These are phyloP conservation scores for Globisporangium radiosum DNA, from an alignment of 352 stramenopile species.

Conservation along the genomic window DNA sequence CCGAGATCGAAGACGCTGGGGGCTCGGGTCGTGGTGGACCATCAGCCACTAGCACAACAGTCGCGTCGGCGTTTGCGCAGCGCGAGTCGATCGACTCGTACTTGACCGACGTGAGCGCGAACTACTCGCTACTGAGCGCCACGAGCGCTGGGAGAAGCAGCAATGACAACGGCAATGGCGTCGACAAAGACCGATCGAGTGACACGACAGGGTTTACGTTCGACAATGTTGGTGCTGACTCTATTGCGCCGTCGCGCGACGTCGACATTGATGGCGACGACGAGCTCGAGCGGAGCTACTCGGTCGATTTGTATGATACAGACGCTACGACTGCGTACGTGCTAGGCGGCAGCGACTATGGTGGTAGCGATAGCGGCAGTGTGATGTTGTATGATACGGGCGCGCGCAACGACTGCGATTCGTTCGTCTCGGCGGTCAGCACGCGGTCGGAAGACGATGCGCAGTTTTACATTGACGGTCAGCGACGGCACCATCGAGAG, in stretches of 20 bases:
- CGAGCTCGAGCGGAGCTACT: constrained; percentile 8
- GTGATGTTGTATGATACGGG: constrained; percentile 15
- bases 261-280: constrained; percentile 13
- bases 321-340: constrained; percentile 5
- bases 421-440: constrained; percentile 54
- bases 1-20: constrained; percentile 24
- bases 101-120: constrained; percentile 12
- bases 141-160: constrained; percentile 12
- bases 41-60: not conserved
- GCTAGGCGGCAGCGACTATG: constrained; percentile 16
- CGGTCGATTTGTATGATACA: constrained; percentile 12
- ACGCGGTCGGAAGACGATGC: constrained; percentile 53
- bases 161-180: constrained; percentile 1
- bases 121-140: constrained; percentile 10
- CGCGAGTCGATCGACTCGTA: constrained; percentile 10
- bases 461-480: constrained; percentile 43
- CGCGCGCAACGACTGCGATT: constrained; percentile 19
- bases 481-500: constrained; percentile 9
- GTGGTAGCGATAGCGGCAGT: constrained; percentile 22
- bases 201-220: constrained; percentile 4
- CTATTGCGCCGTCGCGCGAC: constrained; percentile 5
- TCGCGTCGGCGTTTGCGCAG: constrained; percentile 2
- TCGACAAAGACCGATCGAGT: constrained; percentile 1
- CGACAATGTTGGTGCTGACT: constrained; percentile 6
- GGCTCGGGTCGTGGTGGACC: constrained; percentile 2